Base-by-base conservation (phyloP, 2,329 filamentous ascomycete species). In the Penicillium capsulatum region DNA sequence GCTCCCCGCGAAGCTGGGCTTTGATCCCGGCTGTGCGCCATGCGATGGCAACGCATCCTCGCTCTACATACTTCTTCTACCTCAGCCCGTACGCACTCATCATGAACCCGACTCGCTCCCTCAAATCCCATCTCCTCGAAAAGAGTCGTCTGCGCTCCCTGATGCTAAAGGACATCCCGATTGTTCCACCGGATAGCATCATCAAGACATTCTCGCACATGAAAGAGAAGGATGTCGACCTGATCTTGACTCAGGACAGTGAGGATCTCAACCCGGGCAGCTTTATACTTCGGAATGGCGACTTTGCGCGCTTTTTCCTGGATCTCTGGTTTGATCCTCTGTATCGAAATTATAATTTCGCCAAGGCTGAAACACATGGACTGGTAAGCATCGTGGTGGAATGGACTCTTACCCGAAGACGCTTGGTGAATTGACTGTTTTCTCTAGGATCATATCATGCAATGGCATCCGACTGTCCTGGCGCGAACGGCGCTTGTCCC, bases 291-390 rank as follows among this genome's bases (percentile, higher is more conserved):
- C 76, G 81, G 47, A 86, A 84, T 45, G 88, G 90, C 15, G 87
- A 92, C 39, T 98, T 91, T 87, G 85, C 86, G 31, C 85, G 84
- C 59, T 98, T 86, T 71, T 87, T 98, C 59, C 67, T 97, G 13
- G 92, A 98, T 62, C 84, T 86, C 1, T 98, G 92, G 92, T 94
- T 92, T 59, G 89, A 97, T 62, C 92, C 92, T 33, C 71, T 97
- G 30, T 98, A 94, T 67, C 77, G 91, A 48, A 86, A 76, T 52
- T 98, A 98, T 69, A 94, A 95, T 61, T 98, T 98, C 59, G 87
- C 94, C 59, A 96, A 94, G 64, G 90, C 88, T 0, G 92, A 98
- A 66, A 79, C 76, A 16, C 91, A 98, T 70, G 90, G 91, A 35
- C 67, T 98, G 71, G 92, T 89, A 72, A 61, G 81, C 63, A 19